Percentiles rank a stretch among this genome's conserved stretches.
Evolutionary conservation across 192 early-diverging fungal species (phyloP).

Genomic region (Backusella tuberculispora): DNA sequence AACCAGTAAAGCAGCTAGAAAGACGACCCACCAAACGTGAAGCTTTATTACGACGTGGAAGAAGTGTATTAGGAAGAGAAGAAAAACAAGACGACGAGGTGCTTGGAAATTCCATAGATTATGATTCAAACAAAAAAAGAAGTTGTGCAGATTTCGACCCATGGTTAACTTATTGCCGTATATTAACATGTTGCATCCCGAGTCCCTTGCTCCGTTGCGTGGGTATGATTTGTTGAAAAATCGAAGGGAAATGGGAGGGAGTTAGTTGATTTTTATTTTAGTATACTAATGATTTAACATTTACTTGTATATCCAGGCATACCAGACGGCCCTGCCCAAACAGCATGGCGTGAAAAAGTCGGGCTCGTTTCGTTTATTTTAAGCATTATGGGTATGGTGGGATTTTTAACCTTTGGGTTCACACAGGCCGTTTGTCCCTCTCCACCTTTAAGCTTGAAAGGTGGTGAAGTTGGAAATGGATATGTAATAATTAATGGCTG

Average conservation of each 20-base stretch:
- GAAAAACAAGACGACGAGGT: constrained; percentile 20
- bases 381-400: constrained; percentile 61
- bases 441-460: constrained; percentile 42
- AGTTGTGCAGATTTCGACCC: constrained; percentile 16
- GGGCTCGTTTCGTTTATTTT: constrained; percentile 73
- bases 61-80: constrained; percentile 41
- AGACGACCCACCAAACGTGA: constrained; percentile 22
- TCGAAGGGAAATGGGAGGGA: constrained; percentile 7
- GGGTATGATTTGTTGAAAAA: constrained; percentile 26
- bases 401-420: constrained; percentile 76
- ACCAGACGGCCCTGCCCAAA: constrained; percentile 48
- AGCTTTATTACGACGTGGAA: constrained; percentile 36
- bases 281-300: constrained; percentile 3
- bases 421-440: constrained; percentile 55
- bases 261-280: constrained; percentile 9
- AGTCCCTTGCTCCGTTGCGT: constrained; percentile 24
- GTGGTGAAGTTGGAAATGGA: constrained; percentile 49
- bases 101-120: constrained; percentile 18
- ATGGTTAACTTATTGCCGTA: constrained; percentile 32
- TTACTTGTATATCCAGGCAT: constrained; percentile 50
- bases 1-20: constrained; percentile 48
- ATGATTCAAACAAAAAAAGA: constrained; percentile 9
- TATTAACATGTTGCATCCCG: constrained; percentile 38
- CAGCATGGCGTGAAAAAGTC: constrained; percentile 80
- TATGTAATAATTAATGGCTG: constrained; percentile 66